phyloP scores from a whole-genome alignment of 2,329 filamentous ascomycete species.

The Atkinsonella texensis region DNA sequence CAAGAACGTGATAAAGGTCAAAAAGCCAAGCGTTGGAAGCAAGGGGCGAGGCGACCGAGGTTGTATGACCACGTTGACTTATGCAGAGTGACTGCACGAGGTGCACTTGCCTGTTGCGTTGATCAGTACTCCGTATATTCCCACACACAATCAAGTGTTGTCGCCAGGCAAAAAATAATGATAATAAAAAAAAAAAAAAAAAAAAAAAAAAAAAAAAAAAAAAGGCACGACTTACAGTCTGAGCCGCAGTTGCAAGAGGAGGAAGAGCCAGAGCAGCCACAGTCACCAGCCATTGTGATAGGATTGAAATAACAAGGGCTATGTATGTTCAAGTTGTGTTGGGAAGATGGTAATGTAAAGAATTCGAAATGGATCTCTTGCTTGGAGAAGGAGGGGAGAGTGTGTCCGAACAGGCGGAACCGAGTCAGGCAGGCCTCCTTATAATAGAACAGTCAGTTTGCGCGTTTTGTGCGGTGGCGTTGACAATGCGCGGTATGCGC shows the following conservation, averaged over 20 bases:
- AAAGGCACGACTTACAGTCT: conserved; percentile 21
- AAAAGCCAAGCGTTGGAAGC: too few relatives aligned
- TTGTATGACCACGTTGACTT: background rate
- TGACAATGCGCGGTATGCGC: background rate
- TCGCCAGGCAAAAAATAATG: background rate
- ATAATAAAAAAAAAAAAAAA: too few relatives aligned
- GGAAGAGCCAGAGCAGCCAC: conserved; percentile 23
- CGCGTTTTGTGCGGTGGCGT: conserved; percentile 6
- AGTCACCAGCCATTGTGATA: conserved; percentile 23
- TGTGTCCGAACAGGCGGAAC: conserved; percentile 4
- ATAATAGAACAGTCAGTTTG: conserved; percentile 15
- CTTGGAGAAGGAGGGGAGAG: conserved; percentile 4
- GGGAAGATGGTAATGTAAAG: too few relatives aligned
- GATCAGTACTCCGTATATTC: background rate
- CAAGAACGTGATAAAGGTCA: too few relatives aligned
- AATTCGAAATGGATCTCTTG: conserved; percentile 10
- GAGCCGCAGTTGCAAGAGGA: conserved; percentile 25
- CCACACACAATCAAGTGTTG: background rate
- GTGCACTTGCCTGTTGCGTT: conserved; percentile 19
- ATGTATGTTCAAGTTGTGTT: too few relatives aligned
- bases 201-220: too few relatives aligned
- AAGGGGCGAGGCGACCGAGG: too few relatives aligned
- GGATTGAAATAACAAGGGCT: background rate
- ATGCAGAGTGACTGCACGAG: conserved; percentile 12
- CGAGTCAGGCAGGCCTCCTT: conserved; percentile 10